Base-by-base conservation (phyloP, 1,139 yeast species). In the Saccharomyces hybrid region DNA sequence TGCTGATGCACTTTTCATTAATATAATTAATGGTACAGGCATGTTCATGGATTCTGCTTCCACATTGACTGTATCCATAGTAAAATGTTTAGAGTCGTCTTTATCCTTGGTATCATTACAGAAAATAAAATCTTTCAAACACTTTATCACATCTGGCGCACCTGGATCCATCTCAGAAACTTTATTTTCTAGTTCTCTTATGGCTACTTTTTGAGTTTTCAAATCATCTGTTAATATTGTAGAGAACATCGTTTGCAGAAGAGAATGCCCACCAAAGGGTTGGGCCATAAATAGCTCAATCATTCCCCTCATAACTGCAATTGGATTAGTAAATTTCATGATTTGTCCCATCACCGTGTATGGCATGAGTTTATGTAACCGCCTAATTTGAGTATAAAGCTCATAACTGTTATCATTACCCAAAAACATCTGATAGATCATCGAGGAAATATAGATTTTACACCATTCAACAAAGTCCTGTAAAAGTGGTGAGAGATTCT, bases 401-500 rank as follows among this genome's bases (percentile, higher is more conserved):
- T 87, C 96, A 57, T 83, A 80, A 0, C 96, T 83, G 59, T 82
- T 81, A 67, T 91, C 97, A 55, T 82, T 85, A 0, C 93, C 91
- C 46, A 91, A 73, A 63, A 90, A 85, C 48, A 85, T 64, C 61
- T 88, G 90, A 68, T 88, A 89, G 3, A 90, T 71, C 0, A 96
- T 85, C 0, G 96, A 88, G 0, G 96, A 88, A 25, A 88, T 72
- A 65, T 90, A 95, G 23, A 90, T 79, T 56, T 88, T 82, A 58
- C 85, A 80, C 89, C 96, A 85, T 59, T 88, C 88, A 48, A 88
- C 76, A 59, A 90, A 85, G 48, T 87, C 80, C 59, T 76, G 76
- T 52, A 90, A 73, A 50, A 85, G 75, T 1, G 87, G 85, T 2
- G 93, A 81, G 53, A 89, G 73, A 9, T 29, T 9, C 13, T 29